Conservation (phyloP, 495 filamentous ascomycete genomes). For the Bacidia rubella region DNA sequence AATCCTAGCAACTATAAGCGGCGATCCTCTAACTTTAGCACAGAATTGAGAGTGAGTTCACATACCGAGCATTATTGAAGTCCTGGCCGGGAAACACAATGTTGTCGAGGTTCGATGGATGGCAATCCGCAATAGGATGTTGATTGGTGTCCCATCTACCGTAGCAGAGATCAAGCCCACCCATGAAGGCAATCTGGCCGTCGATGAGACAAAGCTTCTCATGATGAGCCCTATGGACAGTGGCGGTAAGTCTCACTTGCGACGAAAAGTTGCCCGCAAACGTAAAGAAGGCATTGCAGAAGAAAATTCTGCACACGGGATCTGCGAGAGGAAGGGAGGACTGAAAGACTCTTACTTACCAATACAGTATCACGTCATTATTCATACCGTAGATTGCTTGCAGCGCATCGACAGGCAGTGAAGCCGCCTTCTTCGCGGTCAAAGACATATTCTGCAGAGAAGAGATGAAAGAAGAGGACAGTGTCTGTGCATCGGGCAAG, state of each 20-base stretch:
- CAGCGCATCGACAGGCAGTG: slow-evolving; percentile 51
- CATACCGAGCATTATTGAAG: slow-evolving; percentile 65
- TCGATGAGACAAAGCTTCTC: slow-evolving; percentile 87
- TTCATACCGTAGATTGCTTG: slow-evolving; percentile 68
- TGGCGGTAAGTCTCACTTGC: background rate
- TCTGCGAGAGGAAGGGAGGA: background rate
- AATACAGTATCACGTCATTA: slow-evolving; percentile 75
- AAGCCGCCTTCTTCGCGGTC: slow-evolving; percentile 36
- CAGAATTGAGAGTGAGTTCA: background rate
- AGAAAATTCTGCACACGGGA: too few relatives aligned
- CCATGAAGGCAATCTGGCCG: slow-evolving; percentile 77
- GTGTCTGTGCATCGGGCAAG: slow-evolving; percentile 51
- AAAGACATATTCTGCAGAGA: slow-evolving; percentile 40
- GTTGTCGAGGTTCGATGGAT: slow-evolving; percentile 58
- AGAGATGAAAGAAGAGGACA: slow-evolving; percentile 35
- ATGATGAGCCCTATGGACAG: slow-evolving; percentile 50
- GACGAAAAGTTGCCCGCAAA: background rate
- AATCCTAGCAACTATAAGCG: slow-evolving; percentile 30
- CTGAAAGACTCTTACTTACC: slow-evolving; percentile 32
- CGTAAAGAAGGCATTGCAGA: too few relatives aligned
- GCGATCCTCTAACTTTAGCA: slow-evolving; percentile 6
- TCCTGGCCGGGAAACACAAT: slow-evolving; percentile 86
- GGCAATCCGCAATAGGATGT: slow-evolving; percentile 76
- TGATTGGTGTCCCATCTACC: slow-evolving; percentile 52
- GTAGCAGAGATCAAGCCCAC: slow-evolving; percentile 48